Evolutionary conservation across 371 early-diverging fungal genomes (phyloP), one percentile per base, ranked within the genome.

Genomic region (Umbelopsis sp.): DNA sequence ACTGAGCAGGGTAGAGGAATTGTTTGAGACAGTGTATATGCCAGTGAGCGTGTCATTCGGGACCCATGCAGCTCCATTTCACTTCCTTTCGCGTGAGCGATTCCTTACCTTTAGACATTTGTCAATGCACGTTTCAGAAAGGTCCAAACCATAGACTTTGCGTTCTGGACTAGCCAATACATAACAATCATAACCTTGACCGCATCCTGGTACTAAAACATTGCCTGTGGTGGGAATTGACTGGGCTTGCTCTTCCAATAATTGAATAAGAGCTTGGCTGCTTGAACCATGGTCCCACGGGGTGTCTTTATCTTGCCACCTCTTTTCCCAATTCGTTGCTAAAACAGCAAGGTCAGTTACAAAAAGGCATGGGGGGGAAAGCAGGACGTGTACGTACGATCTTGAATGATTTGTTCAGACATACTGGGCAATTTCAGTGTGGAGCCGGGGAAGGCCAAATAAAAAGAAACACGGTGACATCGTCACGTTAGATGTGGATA

Each of bases 201-300:
- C 96, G 66, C 95, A 95, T 16, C 95, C 96, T 2, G 96, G 95
- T 32, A 96, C 93, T 12, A 96, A 81, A 22, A 81, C 90, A 48
- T 71, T 75, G 29, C 89, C 91, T n/a, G 75, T 52, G 18, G 75
- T 50, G 44, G 91, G 91, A 45, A 92, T 77, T 62, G 86, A 74
- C 14, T 83, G 72, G 14, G 75, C 51, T 18, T 80, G 74, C 10
- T 83, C 78, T 20, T 87, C 80, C 25, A 93, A 71, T 41, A 93
- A 82, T 32, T 87, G 77, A 14, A 80, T 74, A 44, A 93, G 74
- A 0, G 93, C 93, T 2, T 92, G 91, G 45, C 89, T 87, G 2
- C 83, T 68, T 29, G 79, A 70, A 20, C 89, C 88, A 25, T 76
- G 69, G 75, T 93, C 89, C 93, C 93, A 93, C 8, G 68, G 78